Evolutionary conservation across 106 monocot species (phyloP).

Genomic region (Xerophyta viscosa): DNA sequence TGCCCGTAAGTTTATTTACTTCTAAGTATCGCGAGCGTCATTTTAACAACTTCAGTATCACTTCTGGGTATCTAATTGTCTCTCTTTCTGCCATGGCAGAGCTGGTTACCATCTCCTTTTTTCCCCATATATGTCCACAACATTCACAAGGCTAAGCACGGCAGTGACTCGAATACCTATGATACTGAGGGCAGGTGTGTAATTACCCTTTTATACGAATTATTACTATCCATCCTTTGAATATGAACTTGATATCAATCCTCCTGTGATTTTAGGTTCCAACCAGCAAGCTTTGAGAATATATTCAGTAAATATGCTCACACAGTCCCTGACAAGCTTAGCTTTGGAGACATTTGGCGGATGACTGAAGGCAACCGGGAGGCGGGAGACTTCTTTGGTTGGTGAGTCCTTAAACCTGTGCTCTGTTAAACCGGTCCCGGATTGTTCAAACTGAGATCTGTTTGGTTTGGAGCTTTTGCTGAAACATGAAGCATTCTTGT

Average conservation of each 20-base stretch:
- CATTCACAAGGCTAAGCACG: conserved; percentile 76
- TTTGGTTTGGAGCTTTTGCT: too few species aligned
- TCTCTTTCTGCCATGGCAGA: too few species aligned
- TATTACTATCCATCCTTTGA: too few species aligned
- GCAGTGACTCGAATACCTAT: conserved; percentile 71
- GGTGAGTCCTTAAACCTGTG: conserved; percentile 19
- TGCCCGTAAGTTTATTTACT: conserved; percentile 43
- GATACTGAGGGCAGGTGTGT: conserved; percentile 74
- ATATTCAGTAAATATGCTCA: conserved; percentile 69
- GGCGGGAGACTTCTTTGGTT: conserved; percentile 54
- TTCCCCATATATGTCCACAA: conserved; percentile 61
- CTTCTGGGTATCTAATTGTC: too few species aligned
- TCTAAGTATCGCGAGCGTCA: too few species aligned
- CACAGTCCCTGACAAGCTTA: conserved; percentile 47
- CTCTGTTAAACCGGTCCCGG: too few species aligned
- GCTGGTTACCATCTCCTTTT: conserved; percentile 59
- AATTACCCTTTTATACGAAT: too few species aligned
- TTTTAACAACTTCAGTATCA: too few species aligned
- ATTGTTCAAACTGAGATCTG: too few species aligned
- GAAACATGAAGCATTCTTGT: too few species aligned
- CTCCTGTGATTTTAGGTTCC: conserved; percentile 38
- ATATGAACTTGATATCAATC: too few species aligned
- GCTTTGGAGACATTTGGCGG: conserved; percentile 49
- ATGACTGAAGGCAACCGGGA: conserved; percentile 60
- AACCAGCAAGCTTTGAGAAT: conserved; percentile 67